Percentiles rank a stretch among this genome's conserved stretches.
Conservation (phyloP, 1,139 yeast species). For the Yarrowia galli region DNA sequence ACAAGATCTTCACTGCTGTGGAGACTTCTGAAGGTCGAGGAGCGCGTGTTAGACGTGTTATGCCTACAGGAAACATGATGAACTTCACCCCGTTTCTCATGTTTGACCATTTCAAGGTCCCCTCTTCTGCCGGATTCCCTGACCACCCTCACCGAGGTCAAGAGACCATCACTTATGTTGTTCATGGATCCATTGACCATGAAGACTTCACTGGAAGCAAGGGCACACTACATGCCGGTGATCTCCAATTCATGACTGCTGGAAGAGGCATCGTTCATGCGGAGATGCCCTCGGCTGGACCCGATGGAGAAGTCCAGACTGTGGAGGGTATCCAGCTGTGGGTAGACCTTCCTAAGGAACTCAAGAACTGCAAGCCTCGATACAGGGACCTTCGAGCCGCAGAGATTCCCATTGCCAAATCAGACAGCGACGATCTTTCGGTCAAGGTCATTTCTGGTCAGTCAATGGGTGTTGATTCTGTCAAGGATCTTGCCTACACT, state of each 20-base stretch:
- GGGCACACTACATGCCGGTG: conserved; percentile 83
- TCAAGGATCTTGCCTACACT: conserved; percentile 80
- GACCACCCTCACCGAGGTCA: conserved; percentile 94
- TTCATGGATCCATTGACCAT: conserved; percentile 82
- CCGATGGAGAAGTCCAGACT: conserved; percentile 56
- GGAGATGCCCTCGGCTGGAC: conserved; percentile 72
- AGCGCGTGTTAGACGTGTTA: conserved; percentile 81
- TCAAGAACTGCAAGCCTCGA: conserved; percentile 75
- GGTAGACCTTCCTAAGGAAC: conserved; percentile 82
- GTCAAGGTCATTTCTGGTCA: conserved; percentile 82
- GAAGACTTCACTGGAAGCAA: conserved; percentile 89
- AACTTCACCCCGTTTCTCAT: conserved; percentile 83
- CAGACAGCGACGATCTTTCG: conserved; percentile 65
- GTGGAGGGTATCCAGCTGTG: conserved; percentile 78
- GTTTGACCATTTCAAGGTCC: conserved; percentile 79
- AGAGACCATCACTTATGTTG: conserved; percentile 80
- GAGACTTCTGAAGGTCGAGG: conserved; percentile 91
- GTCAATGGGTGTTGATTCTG: conserved; percentile 75
- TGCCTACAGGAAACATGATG: conserved; percentile 71
- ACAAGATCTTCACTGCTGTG: conserved; percentile 66
- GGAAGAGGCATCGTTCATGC: conserved; percentile 89
- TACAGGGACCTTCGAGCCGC: conserved; percentile 77
- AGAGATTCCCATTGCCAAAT: conserved; percentile 75
- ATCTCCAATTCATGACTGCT: conserved; percentile 94
- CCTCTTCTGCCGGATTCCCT: conserved; percentile 80